Evolutionary conservation across 2,329 filamentous ascomycete species (phyloP).

Genomic region (Fusarium decemcellulare): DNA sequence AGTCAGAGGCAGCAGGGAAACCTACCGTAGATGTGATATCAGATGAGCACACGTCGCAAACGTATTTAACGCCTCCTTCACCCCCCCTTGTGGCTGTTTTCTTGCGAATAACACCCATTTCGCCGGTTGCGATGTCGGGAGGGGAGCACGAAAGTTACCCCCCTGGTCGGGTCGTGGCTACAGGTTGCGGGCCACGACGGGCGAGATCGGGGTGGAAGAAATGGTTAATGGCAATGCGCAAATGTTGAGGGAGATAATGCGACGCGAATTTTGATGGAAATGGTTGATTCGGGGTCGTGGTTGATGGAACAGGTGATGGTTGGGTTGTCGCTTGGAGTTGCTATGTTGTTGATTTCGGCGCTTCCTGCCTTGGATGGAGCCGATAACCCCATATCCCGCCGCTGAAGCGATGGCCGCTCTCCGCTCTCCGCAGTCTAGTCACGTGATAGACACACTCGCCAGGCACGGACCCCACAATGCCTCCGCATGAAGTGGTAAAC

Average conservation of each 20-base stretch:
- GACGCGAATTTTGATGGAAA: constrained; percentile 51
- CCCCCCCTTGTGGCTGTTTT: constrained; percentile 89
- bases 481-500: no score
- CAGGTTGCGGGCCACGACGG: constrained; percentile 27
- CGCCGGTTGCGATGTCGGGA: constrained; percentile 44
- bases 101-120: constrained; percentile 96
- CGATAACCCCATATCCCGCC: constrained; percentile 24
- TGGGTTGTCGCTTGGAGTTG: constrained; percentile 43
- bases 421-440: constrained; percentile 9
- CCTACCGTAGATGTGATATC: constrained; percentile 97
- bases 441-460: neutral
- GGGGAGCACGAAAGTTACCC: constrained; percentile 46
- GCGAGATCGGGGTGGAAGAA: constrained; percentile 33
- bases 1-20: constrained; percentile 41
- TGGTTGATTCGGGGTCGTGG: constrained; percentile 38
- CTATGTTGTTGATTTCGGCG: constrained; percentile 45
- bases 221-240: constrained; percentile 34
- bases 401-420: neutral
- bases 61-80: constrained; percentile 93
- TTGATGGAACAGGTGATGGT: constrained; percentile 46
- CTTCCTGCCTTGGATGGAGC: constrained; percentile 38
- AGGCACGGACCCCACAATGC: constrained; percentile 8
- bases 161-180: constrained; percentile 40
- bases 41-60: constrained; percentile 96
- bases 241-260: constrained; percentile 26